Base-by-base conservation (phyloP, 805 yeast species). In the Dipodascopsis tothii region DNA sequence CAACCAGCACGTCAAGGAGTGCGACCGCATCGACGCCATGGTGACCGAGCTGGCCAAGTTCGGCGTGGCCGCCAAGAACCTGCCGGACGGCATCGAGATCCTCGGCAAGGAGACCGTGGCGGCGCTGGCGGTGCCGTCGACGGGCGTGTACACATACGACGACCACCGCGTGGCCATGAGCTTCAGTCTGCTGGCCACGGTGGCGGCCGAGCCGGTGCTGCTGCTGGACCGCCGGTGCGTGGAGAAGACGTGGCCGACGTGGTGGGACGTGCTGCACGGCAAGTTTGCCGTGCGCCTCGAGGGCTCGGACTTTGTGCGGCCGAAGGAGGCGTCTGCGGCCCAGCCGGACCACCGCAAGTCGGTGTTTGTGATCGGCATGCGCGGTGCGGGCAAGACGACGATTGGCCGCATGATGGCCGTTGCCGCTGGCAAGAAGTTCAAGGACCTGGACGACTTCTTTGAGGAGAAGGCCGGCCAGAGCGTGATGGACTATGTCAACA, bases 91-190 rank as follows among this genome's bases (percentile, higher is more conserved):
- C 43, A 84, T 92, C 58, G 85, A 80, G 55, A 79, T 92, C 46
- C 78, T 77, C 47, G 98, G 97, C 52, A 39, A 45, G 14, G 43
- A 48, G 2, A 60, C 71, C 42, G 61, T 68, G 1, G 58, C 70
- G 2, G 59, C 60, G 1, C 71, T 88, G 61, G 64, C 69, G 46
- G 62, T 70, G 2, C 95, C 95, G 18, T 62, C 61, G 5, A 73
- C 73, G 25, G 90, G 90, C 45, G 68, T 88, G 33, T 69, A 74
- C 50, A 72, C 94, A 1, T 92, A 86, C 59, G 98, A 92, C 64
- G 98, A 92, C 59, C 98, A 92, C 64, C 77, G 98, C 59, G 96
- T 92, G 22, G 98, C 98, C 6, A 92, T 92, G 98, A 84, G 95
- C 45, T 83, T 92, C 65, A 84, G 95, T 3, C 70, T 92, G 46